Evolutionary conservation across 345 rosid genomes (phyloP), one percentile per base, ranked within the genome.

Genomic region (Arabidopsis suecica): DNA sequence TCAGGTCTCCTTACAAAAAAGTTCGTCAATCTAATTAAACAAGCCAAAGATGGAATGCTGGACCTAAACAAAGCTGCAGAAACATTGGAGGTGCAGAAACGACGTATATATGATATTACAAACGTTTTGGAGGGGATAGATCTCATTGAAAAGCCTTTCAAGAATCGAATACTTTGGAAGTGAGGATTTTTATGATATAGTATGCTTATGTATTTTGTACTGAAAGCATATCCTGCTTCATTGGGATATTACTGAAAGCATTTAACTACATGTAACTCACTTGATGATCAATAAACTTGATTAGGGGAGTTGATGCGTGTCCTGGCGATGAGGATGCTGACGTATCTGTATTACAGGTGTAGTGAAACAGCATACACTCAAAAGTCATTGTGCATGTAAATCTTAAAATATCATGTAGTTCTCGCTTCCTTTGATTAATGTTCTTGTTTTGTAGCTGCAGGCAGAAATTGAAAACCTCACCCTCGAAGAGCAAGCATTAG

Each of bases 101-200:
- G 97, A 79, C 91, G 99, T 82, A 95, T 95, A 76, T 95, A 95
- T 53, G 99, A 95, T 83, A 95, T 95, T 80, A 95, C 99, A 48
- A 95, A 95, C 84, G 99, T 95, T 56, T 78, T 95, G 89, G 99
- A 95, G 83, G 99, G 99, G 81, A 90, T 95, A 68, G 98, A 90
- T 80, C 96, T 95, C 38, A 92, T 95, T 68, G 98, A 95, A 83
- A 95, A 95, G 88, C 93, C 88, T 77, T 83, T 92, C 37, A 95
- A 92, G 84, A 95, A 92, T 83, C 86, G 85, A 79, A 92, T 95
- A 68, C 90, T 71, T 65, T 95, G 99, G 99, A 95, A 92, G 99
- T 95, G 92, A 85, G 73, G 67, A 57, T 68, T 36, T 69, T 57
- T 23, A 66, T 54, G 50, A 68, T 61, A 76, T 66, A 61, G 28